phyloP scores from a whole-genome alignment of 805 yeast genomes.

The Yamadazyma takamatsuzukensis region DNA sequence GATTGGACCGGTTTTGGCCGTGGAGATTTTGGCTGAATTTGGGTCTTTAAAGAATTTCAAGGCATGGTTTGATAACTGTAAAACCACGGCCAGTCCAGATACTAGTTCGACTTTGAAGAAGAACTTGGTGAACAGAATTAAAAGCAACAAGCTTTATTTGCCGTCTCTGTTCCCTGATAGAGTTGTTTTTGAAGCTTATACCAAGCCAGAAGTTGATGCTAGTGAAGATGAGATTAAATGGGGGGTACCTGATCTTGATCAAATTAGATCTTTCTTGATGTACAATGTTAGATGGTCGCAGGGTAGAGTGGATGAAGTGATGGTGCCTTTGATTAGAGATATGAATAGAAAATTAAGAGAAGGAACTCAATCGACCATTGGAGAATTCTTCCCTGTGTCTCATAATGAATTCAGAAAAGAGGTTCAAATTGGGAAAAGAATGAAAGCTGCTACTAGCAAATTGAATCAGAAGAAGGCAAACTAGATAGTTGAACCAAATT shows the following conservation, averaged over 20 bases:
- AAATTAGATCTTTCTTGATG: slow-evolving; percentile 65
- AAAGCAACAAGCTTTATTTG: slow-evolving; percentile 49
- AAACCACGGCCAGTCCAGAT: slow-evolving; percentile 37
- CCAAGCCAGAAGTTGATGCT: slow-evolving; percentile 76
- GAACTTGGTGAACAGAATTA: slow-evolving; percentile 54
- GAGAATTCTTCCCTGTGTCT: slow-evolving; percentile 67
- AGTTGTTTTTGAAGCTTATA: slow-evolving; percentile 69
- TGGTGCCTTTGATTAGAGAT: slow-evolving; percentile 80
- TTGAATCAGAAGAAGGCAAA: slow-evolving; percentile 24
- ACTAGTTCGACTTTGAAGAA: slow-evolving; percentile 48
- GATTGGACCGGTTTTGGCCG: slow-evolving; percentile 88
- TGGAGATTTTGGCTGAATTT: slow-evolving; percentile 88
- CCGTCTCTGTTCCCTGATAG: slow-evolving; percentile 68
- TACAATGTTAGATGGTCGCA: slow-evolving; percentile 76
- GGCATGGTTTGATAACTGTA: slow-evolving; percentile 55
- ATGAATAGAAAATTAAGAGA: slow-evolving; percentile 60
- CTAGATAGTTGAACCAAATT: neutral
- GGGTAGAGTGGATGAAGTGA: slow-evolving; percentile 70
- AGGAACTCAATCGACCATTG: slow-evolving; percentile 56
- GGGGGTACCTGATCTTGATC: slow-evolving; percentile 88
- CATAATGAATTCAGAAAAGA: slow-evolving; percentile 45
- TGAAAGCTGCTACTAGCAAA: slow-evolving; percentile 54
- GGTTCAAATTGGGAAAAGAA: slow-evolving; percentile 54
- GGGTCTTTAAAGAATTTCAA: slow-evolving; percentile 41
- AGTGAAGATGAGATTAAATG: slow-evolving; percentile 78